Conservation (phyloP, 352 stramenopile genomes). For the Phytopythium montanum region DNA sequence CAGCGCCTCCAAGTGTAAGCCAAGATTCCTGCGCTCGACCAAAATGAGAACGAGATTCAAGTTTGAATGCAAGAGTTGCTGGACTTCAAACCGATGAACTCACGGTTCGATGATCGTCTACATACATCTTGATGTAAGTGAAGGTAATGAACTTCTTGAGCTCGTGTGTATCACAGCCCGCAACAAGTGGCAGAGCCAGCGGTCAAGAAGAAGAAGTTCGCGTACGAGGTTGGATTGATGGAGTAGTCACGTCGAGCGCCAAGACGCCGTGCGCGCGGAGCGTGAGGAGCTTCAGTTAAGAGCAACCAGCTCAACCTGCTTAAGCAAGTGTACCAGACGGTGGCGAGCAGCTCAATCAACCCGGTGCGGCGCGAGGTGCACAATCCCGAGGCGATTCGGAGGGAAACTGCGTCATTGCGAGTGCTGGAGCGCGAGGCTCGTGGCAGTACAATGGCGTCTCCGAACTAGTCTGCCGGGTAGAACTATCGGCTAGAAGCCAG, state of each 20-base stretch:
- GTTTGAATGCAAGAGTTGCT: slow-evolving; percentile 56
- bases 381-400: slow-evolving; percentile 49
- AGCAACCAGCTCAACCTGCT: slow-evolving; percentile 66
- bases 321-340: slow-evolving; percentile 58
- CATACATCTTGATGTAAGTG: too few relatives aligned
- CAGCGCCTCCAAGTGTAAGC: too few relatives aligned
- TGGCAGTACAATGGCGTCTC: background rate
- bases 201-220: slow-evolving; percentile 53
- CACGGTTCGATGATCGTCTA: slow-evolving; percentile 24
- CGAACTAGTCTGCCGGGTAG: background rate
- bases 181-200: slow-evolving; percentile 44
- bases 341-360: slow-evolving; percentile 56
- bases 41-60: too few relatives aligned
- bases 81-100: slow-evolving; percentile 40
- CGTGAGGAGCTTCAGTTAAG: too few relatives aligned
- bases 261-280: slow-evolving; percentile 59
- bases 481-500: too few relatives aligned
- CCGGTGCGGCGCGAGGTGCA: slow-evolving; percentile 42
- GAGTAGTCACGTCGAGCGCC: slow-evolving; percentile 53
- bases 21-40: too few relatives aligned
- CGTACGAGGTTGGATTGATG: slow-evolving; percentile 60
- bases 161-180: background rate
- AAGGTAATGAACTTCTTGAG: too few relatives aligned
- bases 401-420: slow-evolving; percentile 63
- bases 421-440: slow-evolving; percentile 45